Evolutionary conservation across 1,284 basidiomycete genomes (phyloP), one percentile per base, ranked within the genome.

Genomic region (Vanrija sp.): DNA sequence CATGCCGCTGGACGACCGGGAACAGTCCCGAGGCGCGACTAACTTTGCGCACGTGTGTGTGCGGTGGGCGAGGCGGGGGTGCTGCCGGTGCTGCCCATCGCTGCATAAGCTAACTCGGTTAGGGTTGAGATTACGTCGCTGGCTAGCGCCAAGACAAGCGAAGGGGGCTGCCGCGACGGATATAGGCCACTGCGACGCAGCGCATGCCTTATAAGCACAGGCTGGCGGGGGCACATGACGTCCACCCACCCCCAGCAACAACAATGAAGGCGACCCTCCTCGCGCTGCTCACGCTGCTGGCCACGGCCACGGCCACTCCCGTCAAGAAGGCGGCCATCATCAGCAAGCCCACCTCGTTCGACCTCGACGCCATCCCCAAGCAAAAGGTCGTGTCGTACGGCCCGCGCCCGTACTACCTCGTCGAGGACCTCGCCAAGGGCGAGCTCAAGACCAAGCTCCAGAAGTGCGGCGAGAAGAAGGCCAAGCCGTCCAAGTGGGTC

Each of bases 321-420:
- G 8, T n/a, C 38, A 18, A 39, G 7, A 5, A 18, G n/a, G 38
- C n/a, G n/a, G 38, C n/a, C n/a, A 20, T 18, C n/a, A 39, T 18
- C n/a, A 8, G 10, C 38, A n/a, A 39, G 38, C 38, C n/a, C 16
- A 20, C 38, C 38, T 8, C 9, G 10, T 39, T 39, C 23, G 16
- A 27, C 15, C 20, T 27, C 23, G n/a, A 15, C 23, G 23, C 42
- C 18, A 41, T 27, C 41, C 52, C 54, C 54, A 56, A 47, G 39
- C n/a, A 56, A n/a, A 54, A 31, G 31, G 31, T 31, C 10, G 31
- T 61, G 27, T 42, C 41, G 41, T 50, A 55, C 42, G 60, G 60
- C 27, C 57, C 56, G 3, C 60, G 60, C 7, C 60, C 60, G 4
- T 62, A 53, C 52, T 62, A 62, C 50, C 50, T 62, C 9, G 54